Conservation (phyloP, 306 rosid species). For the Glycine latifolia region DNA sequence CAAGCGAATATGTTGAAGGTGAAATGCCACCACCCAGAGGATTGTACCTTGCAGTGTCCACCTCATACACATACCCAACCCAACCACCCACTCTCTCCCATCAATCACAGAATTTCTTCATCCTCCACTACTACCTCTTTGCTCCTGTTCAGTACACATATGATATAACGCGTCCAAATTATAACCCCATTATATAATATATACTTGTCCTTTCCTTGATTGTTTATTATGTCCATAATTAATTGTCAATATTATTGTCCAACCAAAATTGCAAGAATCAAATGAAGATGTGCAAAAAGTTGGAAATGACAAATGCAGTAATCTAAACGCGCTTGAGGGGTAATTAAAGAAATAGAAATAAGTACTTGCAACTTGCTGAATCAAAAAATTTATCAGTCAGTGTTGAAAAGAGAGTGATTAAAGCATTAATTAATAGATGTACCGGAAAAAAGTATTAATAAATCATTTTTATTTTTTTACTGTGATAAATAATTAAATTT, state of each 20-base stretch:
- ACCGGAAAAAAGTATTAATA: too few relatives aligned
- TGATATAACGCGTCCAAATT: conserved; percentile 15
- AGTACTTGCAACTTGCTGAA: too few relatives aligned
- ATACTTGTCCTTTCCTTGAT: not conserved
- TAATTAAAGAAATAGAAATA: too few relatives aligned
- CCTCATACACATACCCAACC: conserved; percentile 37
- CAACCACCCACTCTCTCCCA: conserved; percentile 43
- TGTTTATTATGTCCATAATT: not conserved
- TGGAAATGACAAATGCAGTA: not conserved
- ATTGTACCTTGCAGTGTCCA: conserved; percentile 36
- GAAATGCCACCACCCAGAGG: conserved; percentile 50
- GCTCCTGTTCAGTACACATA: not conserved
- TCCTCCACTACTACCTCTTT: conserved; percentile 12
- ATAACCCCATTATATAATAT: not conserved
- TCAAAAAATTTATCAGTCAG: too few relatives aligned
- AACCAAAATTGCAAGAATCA: not conserved
- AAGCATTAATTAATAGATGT: too few relatives aligned
- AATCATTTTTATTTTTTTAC: too few relatives aligned
- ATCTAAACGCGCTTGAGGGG: not conserved
- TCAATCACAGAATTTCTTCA: conserved; percentile 38
- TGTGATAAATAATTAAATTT: too few relatives aligned
- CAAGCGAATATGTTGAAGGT: conserved; percentile 60
- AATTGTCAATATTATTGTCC: not conserved
- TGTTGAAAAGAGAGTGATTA: too few relatives aligned
- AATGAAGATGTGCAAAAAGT: not conserved